Base-by-base conservation (phyloP, 768 basidiomycete species). In the Suillus weaverae region DNA sequence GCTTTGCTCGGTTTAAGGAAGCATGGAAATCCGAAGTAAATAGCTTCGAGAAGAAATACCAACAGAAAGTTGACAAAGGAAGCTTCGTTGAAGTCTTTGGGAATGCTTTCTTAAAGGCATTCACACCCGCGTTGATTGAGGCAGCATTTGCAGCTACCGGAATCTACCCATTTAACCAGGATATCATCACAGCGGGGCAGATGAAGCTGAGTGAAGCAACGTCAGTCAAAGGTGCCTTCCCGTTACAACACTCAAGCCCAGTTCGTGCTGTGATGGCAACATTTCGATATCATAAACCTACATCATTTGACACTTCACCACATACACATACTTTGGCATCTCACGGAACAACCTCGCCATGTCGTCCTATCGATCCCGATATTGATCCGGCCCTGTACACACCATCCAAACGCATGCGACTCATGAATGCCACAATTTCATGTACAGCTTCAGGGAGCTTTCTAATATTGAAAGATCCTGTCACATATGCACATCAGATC, bases 91-190 rank as follows among this genome's bases (percentile, higher is more conserved):
- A 48, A 1, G 66, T 79, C 2, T 80, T 73, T 63, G 64, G 69
- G 4, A 39, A 46, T 1, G 77, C 77, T 13, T 77, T 68, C 60
- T 44, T 68, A 0, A 4, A 39, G 7, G 69, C 77, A 7, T 79
- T 80, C 63, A 74, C 70, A 1, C 41, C 41, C 18, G 67, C 73
- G 13, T 72, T 55, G 18, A 68, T 79, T n/a, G 36, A 64, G 30
- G 64, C 75, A n/a, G 77, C 77, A 0, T 81, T 79, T 64, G 20
- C 50, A 13, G 73, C 68, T 14, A 78, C 74, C 1, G 75, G 76
- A 1, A 66, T 80, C 22, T 59, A 72, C 53, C 75, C 77, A 5
- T 79, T 74, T 65, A 67, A 74, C 59, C 69, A 60, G 32, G 64
- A 67, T 46, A 64, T 73, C 16, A 75, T 80, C 57, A 66, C 67